phyloP scores from a whole-genome alignment of 306 rosid species.

The Glycyrrhiza uralensis region DNA sequence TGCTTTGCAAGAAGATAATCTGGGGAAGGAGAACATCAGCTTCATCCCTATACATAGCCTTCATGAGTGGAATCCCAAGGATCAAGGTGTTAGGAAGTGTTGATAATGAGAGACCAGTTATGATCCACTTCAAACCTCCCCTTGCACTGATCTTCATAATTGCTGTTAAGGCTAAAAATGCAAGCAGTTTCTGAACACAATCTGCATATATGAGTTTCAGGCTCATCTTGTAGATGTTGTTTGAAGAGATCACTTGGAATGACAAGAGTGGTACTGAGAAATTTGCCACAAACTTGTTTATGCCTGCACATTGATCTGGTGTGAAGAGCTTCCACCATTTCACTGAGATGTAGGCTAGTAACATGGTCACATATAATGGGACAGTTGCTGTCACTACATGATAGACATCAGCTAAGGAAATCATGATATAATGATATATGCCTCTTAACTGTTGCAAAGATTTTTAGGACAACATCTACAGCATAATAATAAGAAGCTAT shows the following conservation, averaged over 20 bases:
- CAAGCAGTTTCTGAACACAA: constrained; percentile 62
- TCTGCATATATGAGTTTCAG: constrained; percentile 66
- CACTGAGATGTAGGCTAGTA: constrained; percentile 77
- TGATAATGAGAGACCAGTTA: constrained; percentile 80
- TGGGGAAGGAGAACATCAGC: constrained; percentile 59
- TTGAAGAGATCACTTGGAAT: constrained; percentile 75
- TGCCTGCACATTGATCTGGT: constrained; percentile 88
- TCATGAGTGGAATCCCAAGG: constrained; percentile 83
- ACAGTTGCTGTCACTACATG: constrained; percentile 83
- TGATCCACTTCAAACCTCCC: constrained; percentile 64
- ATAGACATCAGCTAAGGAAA: constrained; percentile 63
- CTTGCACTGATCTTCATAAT: constrained; percentile 48
- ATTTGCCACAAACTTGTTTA: constrained; percentile 88
- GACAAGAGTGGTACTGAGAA: constrained; percentile 90
- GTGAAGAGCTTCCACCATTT: constrained; percentile 94
- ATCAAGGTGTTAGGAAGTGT: constrained; percentile 93
- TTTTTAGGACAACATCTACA: constrained; percentile 28
- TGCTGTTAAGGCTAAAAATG: constrained; percentile 43
- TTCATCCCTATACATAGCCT: constrained; percentile 80
- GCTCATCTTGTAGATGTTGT: constrained; percentile 78
- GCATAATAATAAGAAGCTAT: too few species aligned
- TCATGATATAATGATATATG: constrained; percentile 54
- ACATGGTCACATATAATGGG: constrained; percentile 82
- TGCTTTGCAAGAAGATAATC: constrained; percentile 84
- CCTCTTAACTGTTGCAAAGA: constrained; percentile 15